Evolutionary conservation across 2,329 filamentous ascomycete genomes (phyloP).

Genomic region (Cladosporium sp.): DNA sequence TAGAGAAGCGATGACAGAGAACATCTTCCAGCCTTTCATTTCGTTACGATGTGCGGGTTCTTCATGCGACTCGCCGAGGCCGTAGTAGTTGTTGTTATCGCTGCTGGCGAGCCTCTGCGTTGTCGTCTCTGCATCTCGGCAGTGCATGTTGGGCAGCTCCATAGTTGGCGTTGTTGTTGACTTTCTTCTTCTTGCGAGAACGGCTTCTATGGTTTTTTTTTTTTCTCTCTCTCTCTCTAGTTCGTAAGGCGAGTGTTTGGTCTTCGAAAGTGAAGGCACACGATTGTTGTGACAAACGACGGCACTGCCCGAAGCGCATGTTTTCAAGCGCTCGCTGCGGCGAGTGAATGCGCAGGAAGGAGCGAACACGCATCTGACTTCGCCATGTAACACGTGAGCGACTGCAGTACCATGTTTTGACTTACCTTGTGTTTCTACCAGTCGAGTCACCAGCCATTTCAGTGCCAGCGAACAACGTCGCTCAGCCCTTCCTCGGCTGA

Average conservation of each 20-base stretch:
- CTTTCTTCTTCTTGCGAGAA: too few species aligned
- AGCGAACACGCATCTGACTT: not conserved
- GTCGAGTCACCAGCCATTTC: not conserved
- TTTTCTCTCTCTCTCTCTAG: not conserved
- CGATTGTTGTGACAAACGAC: not conserved
- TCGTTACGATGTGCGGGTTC: not conserved
- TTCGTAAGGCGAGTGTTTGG: not conserved
- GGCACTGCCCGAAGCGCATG: not conserved
- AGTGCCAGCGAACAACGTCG: not conserved
- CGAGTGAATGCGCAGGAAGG: not conserved
- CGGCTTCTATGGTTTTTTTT: not conserved
- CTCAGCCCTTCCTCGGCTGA: too few species aligned
- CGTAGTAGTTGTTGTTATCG: not conserved
- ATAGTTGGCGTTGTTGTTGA: not conserved
- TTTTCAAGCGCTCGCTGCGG: not conserved
- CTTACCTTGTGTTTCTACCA: not conserved
- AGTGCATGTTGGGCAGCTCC: conserved; percentile 2
- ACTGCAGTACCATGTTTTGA: not conserved
- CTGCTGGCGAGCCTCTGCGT: not conserved
- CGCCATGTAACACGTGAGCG: not conserved
- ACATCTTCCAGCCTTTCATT: conserved; percentile 2
- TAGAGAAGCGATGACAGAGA: conserved; percentile 7
- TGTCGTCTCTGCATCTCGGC: not conserved
- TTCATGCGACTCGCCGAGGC: not conserved
- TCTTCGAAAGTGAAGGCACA: not conserved